Evolutionary conservation across 768 basidiomycete genomes (phyloP).

Genomic region (Russula emetica): DNA sequence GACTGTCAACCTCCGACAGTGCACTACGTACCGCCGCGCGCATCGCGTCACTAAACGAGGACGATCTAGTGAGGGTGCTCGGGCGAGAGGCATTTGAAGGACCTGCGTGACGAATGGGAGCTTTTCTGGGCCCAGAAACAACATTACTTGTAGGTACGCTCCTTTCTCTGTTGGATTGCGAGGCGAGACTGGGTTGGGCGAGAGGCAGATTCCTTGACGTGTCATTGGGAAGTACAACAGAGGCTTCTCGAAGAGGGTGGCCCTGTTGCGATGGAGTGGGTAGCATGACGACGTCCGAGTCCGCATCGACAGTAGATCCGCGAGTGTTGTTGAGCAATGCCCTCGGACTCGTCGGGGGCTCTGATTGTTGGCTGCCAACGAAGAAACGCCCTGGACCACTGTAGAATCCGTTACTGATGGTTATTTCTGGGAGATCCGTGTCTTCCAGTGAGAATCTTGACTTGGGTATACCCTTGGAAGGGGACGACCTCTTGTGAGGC

Average conservation of each 20-base stretch:
- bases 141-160: background rate
- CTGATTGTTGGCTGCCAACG: conserved; percentile 15
- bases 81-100: background rate
- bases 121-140: background rate
- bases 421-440: conserved; percentile 26
- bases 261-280: background rate
- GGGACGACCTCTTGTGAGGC: background rate
- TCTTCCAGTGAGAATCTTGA: conserved; percentile 23
- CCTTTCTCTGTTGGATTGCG: background rate
- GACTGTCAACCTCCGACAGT: conserved; percentile 1
- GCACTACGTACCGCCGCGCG: conserved; percentile 16
- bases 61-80: conserved; percentile 5
- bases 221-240: background rate
- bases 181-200: background rate
- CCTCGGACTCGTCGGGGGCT: conserved; percentile 9
- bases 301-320: background rate
- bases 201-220: background rate
- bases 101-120: background rate
- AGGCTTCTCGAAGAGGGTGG: background rate
- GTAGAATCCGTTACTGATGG: conserved; percentile 25
- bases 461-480: background rate
- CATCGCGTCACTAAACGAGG: conserved; percentile 18
- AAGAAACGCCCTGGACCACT: conserved; percentile 20
- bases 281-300: conserved; percentile 2
- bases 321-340: background rate